Conservation (phyloP, 2,329 filamentous ascomycete species). For the Microdochium bolleyi region DNA sequence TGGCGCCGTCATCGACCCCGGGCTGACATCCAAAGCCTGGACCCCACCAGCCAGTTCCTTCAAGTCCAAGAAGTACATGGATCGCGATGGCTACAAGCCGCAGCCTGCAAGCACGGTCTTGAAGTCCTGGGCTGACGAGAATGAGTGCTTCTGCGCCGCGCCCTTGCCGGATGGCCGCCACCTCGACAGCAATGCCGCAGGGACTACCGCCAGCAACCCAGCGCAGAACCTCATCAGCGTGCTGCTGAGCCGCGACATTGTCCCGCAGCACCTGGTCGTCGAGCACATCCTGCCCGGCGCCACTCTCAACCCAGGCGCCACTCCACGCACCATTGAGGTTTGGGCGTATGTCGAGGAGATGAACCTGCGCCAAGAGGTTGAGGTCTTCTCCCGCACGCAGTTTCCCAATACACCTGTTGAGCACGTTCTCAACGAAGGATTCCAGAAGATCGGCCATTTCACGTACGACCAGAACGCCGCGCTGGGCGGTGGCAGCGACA, state of each 20-base stretch:
- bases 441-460: conserved; percentile 51
- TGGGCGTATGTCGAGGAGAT: conserved; percentile 52
- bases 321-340: conserved; percentile 62
- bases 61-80: conserved; percentile 15
- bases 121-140: conserved; percentile 64
- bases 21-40: conserved; percentile 53
- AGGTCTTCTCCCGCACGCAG: conserved; percentile 32
- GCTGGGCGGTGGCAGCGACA: conserved; percentile 2
- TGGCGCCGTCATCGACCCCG: conserved; percentile 57
- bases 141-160: conserved; percentile 81
- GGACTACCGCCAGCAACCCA: conserved; percentile 33
- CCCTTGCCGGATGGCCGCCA: conserved; percentile 9
- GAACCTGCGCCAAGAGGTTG: conserved; percentile 27
- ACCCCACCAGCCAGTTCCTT: conserved; percentile 17
- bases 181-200: conserved; percentile 4
- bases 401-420: conserved; percentile 24
- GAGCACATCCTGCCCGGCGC: conserved; percentile 61
- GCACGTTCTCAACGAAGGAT: conserved; percentile 27
- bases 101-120: conserved; percentile 49
- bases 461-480: conserved; percentile 37
- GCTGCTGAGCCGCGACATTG: conserved; percentile 45
- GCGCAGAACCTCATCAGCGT: conserved; percentile 58
- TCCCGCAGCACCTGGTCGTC: conserved; percentile 62
- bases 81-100: conserved; percentile 13
- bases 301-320: conserved; percentile 52